phyloP scores from a whole-genome alignment of 148 eudicot species.

The Heliamphora exappendiculata region DNA sequence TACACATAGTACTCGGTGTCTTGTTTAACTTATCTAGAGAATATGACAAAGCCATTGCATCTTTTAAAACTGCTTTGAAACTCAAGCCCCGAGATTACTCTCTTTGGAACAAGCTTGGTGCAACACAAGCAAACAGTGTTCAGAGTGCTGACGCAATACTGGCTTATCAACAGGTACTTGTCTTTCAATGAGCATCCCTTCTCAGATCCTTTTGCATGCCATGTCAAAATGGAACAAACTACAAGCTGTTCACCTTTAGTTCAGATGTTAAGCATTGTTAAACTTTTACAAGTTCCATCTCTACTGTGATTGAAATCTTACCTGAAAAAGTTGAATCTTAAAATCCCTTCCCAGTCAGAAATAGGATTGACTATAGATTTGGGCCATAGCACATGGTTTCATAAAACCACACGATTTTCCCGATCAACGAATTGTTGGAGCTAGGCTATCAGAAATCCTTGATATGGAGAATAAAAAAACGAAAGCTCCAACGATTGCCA shows the following conservation, averaged over 20 bases:
- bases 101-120: slow-evolving; percentile 99
- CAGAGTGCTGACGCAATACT: slow-evolving; percentile 92
- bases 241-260: not conserved
- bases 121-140: slow-evolving; percentile 95
- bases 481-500: too few species aligned
- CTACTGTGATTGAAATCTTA: not conserved
- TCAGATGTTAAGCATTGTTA: not conserved
- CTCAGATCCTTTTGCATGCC: not conserved
- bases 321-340: not conserved
- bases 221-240: not conserved
- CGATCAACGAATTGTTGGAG: too few species aligned
- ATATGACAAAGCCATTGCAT: slow-evolving; percentile 82
- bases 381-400: too few species aligned
- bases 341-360: not conserved
- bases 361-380: too few species aligned
- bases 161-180: slow-evolving; percentile 85
- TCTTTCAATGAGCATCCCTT: not conserved
- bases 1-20: slow-evolving; percentile 92
- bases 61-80: slow-evolving; percentile 75
- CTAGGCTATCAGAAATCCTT: too few species aligned
- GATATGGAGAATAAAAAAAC: too few species aligned
- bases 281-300: not conserved
- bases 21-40: slow-evolving; percentile 90
- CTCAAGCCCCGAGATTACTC: slow-evolving; percentile 94
- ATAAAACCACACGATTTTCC: too few species aligned